phyloP scores from a whole-genome alignment of 139 green algal genomes.

The Tetraselmis chui region DNA sequence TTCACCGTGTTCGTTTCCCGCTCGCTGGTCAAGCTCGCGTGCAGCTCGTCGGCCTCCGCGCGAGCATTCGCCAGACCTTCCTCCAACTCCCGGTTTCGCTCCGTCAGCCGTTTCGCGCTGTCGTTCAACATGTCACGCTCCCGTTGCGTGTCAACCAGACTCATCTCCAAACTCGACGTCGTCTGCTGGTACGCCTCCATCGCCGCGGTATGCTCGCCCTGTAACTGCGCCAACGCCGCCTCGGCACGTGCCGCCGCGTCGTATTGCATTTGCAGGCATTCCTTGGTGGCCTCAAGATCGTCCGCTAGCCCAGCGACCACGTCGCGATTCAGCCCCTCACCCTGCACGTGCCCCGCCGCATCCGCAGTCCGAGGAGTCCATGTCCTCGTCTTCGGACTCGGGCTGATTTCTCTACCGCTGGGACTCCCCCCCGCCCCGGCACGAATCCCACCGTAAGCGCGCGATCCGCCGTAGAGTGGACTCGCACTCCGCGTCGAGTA shows the following conservation, averaged over 20 bases:
- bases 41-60: not conserved
- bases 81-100: not conserved
- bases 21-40: not conserved
- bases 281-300: conserved; percentile 9
- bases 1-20: not conserved
- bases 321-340: conserved; percentile 11
- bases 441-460: conserved; percentile 14
- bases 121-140: not conserved
- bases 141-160: not conserved
- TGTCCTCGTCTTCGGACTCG: not conserved
- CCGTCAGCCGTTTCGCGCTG: not conserved
- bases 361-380: not conserved
- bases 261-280: conserved; percentile 32
- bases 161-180: not conserved
- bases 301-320: conserved; percentile 21
- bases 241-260: conserved; percentile 24
- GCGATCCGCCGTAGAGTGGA: conserved; percentile 9
- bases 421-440: conserved; percentile 24
- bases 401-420: conserved; percentile 3
- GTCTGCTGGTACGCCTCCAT: not conserved
- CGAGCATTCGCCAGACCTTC: not conserved
- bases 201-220: not conserved
- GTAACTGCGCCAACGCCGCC: conserved; percentile 25
- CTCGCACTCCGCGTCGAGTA: conserved; percentile 4
- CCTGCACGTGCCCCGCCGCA: conserved; percentile 11